Conservation (phyloP, 2,329 filamentous ascomycete species). For the Onygenales sp. region DNA sequence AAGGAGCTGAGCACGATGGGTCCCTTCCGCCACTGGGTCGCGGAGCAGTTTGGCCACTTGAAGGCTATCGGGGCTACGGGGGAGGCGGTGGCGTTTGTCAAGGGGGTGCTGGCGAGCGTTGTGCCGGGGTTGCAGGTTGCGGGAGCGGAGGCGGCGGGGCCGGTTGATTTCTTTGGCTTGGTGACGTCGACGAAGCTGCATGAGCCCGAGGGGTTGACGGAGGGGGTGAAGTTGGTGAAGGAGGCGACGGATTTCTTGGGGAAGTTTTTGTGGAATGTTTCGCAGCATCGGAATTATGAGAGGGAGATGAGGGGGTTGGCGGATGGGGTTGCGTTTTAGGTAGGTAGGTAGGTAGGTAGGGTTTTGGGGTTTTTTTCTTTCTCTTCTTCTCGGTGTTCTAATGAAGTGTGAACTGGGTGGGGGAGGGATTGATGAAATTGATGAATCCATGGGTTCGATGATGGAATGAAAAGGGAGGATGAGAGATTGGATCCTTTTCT, state of each 20-base stretch:
- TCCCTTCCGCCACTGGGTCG: conserved; percentile 64
- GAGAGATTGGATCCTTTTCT: no score
- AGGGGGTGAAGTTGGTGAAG: conserved; percentile 55
- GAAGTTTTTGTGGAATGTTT: conserved; percentile 60
- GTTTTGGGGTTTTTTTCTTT: neutral
- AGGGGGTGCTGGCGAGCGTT: conserved; percentile 30
- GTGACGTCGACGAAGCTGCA: conserved; percentile 52
- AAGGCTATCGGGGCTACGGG: conserved; percentile 71
- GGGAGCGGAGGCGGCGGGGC: conserved; percentile 37
- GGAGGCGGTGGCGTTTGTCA: conserved; percentile 58
- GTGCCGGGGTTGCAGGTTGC: conserved; percentile 42
- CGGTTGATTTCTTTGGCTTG: conserved; percentile 65
- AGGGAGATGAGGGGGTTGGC: conserved; percentile 64
- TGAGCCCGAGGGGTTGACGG: conserved; percentile 49
- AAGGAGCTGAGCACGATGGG: conserved; percentile 58
- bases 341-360: neutral
- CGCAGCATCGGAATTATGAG: conserved; percentile 63
- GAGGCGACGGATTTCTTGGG: conserved; percentile 60
- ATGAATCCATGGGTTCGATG: no score
- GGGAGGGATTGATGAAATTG: no score
- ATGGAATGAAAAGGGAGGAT: no score
- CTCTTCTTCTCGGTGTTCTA: no score
- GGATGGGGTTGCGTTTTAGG: conserved; percentile 58
- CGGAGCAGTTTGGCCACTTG: conserved; percentile 72
- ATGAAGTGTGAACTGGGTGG: no score